Conservation (phyloP, 2,329 filamentous ascomycete species). For the Botrytis elliptica region DNA sequence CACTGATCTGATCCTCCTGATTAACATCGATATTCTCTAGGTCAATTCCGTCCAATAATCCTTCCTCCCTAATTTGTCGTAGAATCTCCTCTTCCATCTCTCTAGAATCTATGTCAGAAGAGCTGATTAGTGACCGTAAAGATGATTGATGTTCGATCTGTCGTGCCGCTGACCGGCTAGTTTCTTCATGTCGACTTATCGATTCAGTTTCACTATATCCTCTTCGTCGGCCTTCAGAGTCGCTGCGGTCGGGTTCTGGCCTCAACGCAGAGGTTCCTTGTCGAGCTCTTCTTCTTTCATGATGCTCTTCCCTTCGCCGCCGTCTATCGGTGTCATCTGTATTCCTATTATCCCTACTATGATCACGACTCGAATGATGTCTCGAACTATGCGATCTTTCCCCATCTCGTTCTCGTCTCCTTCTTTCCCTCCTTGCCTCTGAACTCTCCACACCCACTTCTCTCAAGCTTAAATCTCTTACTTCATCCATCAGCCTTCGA, state of each 20-base stretch:
- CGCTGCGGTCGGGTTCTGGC: conserved; percentile 23
- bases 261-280: conserved; percentile 26
- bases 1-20: conserved; percentile 86
- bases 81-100: conserved; percentile 87
- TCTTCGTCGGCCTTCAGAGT: conserved; percentile 31
- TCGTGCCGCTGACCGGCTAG: conserved; percentile 41
- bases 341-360: conserved; percentile 34
- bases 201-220: conserved; percentile 33
- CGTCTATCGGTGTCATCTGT: conserved; percentile 35
- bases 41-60: conserved; percentile 83
- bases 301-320: conserved; percentile 38
- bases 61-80: conserved; percentile 83
- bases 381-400: conserved; percentile 32
- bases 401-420: conserved; percentile 34
- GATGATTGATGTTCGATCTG: conserved; percentile 88
- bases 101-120: conserved; percentile 71
- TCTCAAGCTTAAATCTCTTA: conserved; percentile 48
- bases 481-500: conserved; percentile 36
- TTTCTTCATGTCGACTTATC: conserved; percentile 35
- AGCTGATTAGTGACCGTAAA: conserved; percentile 77
- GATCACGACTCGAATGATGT: conserved; percentile 40
- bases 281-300: conserved; percentile 35
- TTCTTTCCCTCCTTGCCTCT: conserved; percentile 34
- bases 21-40: conserved; percentile 79
- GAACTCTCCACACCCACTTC: conserved; percentile 55